These are phyloP conservation scores for Galeopsis tetrahit DNA, from an alignment of 257 asterid species.

Conservation along the genomic window DNA sequence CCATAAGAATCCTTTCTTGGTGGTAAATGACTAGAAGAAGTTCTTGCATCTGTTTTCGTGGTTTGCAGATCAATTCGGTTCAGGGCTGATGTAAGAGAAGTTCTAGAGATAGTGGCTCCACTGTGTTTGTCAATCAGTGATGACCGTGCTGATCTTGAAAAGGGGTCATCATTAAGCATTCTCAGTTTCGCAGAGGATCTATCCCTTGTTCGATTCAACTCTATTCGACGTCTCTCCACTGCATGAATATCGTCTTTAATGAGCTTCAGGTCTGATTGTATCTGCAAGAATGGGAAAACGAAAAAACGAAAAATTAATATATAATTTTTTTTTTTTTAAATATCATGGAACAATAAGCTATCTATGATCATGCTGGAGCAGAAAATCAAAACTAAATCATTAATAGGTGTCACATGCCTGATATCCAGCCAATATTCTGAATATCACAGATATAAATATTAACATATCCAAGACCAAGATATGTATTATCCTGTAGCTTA, in stretches of 20 bases:
- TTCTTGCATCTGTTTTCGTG: constrained; percentile 55
- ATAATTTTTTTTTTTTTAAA: neutral
- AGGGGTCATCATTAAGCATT: constrained; percentile 55
- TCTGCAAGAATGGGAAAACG: constrained; percentile 53
- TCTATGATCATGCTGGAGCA: constrained; percentile 1
- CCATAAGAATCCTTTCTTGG: constrained; percentile 51
- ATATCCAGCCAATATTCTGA: neutral
- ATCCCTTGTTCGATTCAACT: constrained; percentile 67
- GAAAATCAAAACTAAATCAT: neutral
- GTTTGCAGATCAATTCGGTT: constrained; percentile 43
- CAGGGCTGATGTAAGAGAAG: constrained; percentile 50
- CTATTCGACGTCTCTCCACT: constrained; percentile 80
- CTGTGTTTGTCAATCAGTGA: constrained; percentile 51
- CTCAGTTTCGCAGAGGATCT: constrained; percentile 61
- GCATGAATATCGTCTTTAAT: constrained; percentile 82
- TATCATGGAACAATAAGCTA: constrained; percentile 10
- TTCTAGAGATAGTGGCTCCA: constrained; percentile 41
- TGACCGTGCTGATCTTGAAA: constrained; percentile 53
- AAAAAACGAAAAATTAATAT: constrained; percentile 11
- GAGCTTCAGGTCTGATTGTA: constrained; percentile 75
- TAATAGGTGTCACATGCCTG: constrained; percentile 12
- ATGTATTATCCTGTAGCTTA: constrained; percentile 17
- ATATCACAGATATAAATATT: constrained; percentile 5
- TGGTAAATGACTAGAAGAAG: constrained; percentile 53
- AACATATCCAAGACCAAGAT: neutral